A percentile compares a stretch with the other conserved stretches of the same genome.
These are phyloP conservation scores for Wallacemonas sp. DNA, from an alignment of 208 protist genomes.

Conservation along the genomic window DNA sequence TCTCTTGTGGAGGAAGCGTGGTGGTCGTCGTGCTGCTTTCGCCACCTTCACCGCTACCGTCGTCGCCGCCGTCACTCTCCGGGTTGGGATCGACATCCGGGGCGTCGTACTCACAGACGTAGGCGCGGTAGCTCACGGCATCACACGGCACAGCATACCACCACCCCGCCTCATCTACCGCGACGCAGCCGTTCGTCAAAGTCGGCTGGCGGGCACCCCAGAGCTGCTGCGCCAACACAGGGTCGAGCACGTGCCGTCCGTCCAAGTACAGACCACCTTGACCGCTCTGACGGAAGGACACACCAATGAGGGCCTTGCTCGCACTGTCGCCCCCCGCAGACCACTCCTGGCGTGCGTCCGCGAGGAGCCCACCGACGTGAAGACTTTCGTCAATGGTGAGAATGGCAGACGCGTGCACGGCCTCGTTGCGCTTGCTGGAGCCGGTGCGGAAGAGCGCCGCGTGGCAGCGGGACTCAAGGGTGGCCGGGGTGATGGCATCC, in stretches of 20 bases:
- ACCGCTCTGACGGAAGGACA: slow-evolving; percentile 52
- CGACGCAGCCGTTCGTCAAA: slow-evolving; percentile 48
- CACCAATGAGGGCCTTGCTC: slow-evolving; percentile 42
- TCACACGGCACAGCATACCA: slow-evolving; percentile 62
- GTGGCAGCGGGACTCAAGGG: slow-evolving; percentile 44
- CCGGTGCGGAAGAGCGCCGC: slow-evolving; percentile 27
- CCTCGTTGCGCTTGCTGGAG: slow-evolving; percentile 19
- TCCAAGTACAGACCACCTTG: slow-evolving; percentile 47
- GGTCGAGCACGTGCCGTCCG: slow-evolving; percentile 27
- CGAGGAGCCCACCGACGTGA: slow-evolving; percentile 43
- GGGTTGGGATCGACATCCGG: slow-evolving; percentile 24
- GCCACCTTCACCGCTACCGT: slow-evolving; percentile 6
- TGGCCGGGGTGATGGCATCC: slow-evolving; percentile 28
- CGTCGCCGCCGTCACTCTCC: neutral
- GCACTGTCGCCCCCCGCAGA: neutral
- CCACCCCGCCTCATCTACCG: slow-evolving; percentile 30
- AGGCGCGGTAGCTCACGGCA: slow-evolving; percentile 21
- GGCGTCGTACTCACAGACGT: slow-evolving; percentile 49
- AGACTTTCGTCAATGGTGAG: slow-evolving; percentile 43
- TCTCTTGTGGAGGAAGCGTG: slow-evolving; percentile 10
- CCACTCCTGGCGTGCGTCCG: slow-evolving; percentile 3
- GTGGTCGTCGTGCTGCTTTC: slow-evolving; percentile 14
- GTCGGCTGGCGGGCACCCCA: slow-evolving; percentile 50
- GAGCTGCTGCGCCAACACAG: slow-evolving; percentile 30
- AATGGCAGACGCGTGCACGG: slow-evolving; percentile 43